Conservation (phyloP, 768 basidiomycete genomes). For the Phylloporus sp. region DNA sequence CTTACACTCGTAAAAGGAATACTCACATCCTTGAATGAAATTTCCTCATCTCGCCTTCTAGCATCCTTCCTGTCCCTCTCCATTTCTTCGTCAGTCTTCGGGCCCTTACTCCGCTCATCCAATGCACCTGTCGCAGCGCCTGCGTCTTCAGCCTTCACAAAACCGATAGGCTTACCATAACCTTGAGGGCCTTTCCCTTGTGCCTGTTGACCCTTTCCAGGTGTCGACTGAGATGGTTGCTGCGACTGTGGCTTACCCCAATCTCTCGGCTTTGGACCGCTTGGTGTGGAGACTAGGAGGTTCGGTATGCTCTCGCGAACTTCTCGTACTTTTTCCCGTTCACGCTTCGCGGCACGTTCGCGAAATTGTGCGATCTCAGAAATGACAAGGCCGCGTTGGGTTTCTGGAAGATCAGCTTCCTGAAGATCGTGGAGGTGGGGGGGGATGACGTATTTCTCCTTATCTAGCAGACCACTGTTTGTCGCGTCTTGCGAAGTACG, state of each 20-base stretch:
- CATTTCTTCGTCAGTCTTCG: slow-evolving; percentile 84
- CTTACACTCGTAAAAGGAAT: background rate
- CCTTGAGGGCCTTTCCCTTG: slow-evolving; percentile 69
- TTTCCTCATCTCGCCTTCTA: slow-evolving; percentile 73
- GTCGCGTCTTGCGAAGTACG: slow-evolving; percentile 71
- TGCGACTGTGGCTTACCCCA: slow-evolving; percentile 61
- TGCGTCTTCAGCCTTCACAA: slow-evolving; percentile 67
- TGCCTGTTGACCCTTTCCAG: slow-evolving; percentile 43
- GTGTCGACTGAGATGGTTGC: slow-evolving; percentile 33
- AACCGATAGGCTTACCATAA: slow-evolving; percentile 76
- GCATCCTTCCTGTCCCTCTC: slow-evolving; percentile 79
- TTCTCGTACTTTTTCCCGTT: slow-evolving; percentile 84
- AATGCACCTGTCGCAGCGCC: slow-evolving; percentile 34
- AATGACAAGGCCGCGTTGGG: slow-evolving; percentile 85
- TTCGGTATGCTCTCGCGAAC: slow-evolving; percentile 56
- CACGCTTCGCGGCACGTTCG: slow-evolving; percentile 87
- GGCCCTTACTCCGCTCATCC: slow-evolving; percentile 36
- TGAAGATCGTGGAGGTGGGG: slow-evolving; percentile 96
- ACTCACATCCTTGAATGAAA: slow-evolving; percentile 83
- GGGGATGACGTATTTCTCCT: slow-evolving; percentile 86
- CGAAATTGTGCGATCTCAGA: slow-evolving; percentile 96
- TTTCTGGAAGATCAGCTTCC: slow-evolving; percentile 95
- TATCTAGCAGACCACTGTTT: slow-evolving; percentile 68
- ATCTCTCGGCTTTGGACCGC: slow-evolving; percentile 73
- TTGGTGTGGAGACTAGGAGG: slow-evolving; percentile 44